Evolutionary conservation across 163 green algal species (phyloP), one percentile per base, ranked within the genome.

Genomic region (Chlamydomonas reinhardtii): DNA sequence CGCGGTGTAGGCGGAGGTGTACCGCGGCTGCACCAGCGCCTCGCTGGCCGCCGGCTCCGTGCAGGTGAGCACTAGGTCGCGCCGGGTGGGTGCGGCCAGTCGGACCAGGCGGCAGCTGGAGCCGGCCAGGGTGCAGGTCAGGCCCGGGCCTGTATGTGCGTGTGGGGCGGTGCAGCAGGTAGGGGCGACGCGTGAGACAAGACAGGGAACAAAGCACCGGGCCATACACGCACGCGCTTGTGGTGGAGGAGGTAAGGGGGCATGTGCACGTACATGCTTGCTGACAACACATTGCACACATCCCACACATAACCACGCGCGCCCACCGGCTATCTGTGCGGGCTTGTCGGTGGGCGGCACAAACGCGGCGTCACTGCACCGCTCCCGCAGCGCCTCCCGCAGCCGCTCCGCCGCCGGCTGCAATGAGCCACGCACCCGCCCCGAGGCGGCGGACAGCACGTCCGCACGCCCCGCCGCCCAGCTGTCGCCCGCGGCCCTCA

Each of bases 361-460:
- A 56, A 86, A 86, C 2, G 69, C 4, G 6, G 80, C 34, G 16
- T 73, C 24, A 27, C 56, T 73, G 80, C 80, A 86, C 9, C 73
- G 24, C 80, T 73, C 34, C 34, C 70, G 31, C 54, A 86, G 34
- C 69, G n/a, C 80, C 69, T 86, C 68, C 27, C 73, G 80, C 80
- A 86, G 56, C 56, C 70, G 54, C 54, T 73, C n/a, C 16, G n/a
- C 62, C 31, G 34, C 54, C 9, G 54, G 29, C 56, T 24, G 54
- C 34, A 86, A 0, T 27, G 56, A 17, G 20, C 24, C 31, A 1
- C 80, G 80, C 31, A 86, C n/a, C 56, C 35, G 32, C 32, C 15
- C 52, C 1, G 32, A 56, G 20, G 68, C 79, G 0, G 79, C 79
- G 3, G 59, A 69, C 79, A 85, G 35, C 0, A 17, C 69, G 0